Base-by-base conservation (phyloP, 176 grass and related monocot species). In the Carex myosuroides region DNA sequence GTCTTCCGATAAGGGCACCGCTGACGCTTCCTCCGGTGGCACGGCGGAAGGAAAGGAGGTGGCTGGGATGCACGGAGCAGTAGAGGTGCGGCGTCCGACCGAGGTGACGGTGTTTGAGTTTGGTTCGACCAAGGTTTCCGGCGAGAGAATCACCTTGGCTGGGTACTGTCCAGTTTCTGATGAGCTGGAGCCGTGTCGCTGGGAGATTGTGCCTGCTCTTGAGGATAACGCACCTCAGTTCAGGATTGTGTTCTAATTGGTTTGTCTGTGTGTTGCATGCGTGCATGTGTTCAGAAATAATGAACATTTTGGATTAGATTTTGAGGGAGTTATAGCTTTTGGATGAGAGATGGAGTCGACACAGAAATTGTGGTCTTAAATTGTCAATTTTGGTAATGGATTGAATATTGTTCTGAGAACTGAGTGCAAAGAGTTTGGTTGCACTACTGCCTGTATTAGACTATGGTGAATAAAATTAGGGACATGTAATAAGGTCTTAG, bases 51-150 rank as follows among this genome's bases (percentile, higher is more conserved):
- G 81, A 29, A 70, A 81, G 8, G 86, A 87, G 11, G 62, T 69
- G 30, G 39, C 79, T 3, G 92, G 90, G 29, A 86, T 91, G 82
- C 57, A 94, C 13, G 94, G 94, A 78, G 94, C 94, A 48, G 82
- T 92, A 65, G 90, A 94, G 89, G 92, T 92, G 66, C 92, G 79
- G 83, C 90, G 90, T 54, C 85, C 50, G 37, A 84, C 87, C 44
- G 95, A 97, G 63, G 92, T 90, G 79, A 93, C 92, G 48, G 90
- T 97, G 35, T 97, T 97, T 84, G 95, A 97, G 86, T 97, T 97
- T 79, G 92, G 95, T n/a, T 94, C 92, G 56, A 88, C 85, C 79
- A 87, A 69, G 86, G 89, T 88, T 29, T 88, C 92, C 0, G 95
- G 95, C 64, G 86, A 88, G 18, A 76, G 83, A 29, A 33, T 97